phyloP scores from a whole-genome alignment of 768 basidiomycete species.

The Pleurotus sapidus region DNA sequence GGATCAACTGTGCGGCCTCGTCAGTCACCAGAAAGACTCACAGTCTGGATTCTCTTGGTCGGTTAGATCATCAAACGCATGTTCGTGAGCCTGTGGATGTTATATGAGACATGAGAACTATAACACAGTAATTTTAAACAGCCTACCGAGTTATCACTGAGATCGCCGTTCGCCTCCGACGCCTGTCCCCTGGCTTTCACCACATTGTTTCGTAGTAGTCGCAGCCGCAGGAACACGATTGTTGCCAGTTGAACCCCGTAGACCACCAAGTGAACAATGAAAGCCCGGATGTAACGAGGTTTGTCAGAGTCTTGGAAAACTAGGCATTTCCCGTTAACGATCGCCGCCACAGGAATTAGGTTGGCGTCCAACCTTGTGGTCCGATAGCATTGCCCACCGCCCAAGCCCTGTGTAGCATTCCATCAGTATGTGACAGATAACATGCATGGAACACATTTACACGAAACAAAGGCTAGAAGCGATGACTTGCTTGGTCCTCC shows the following conservation, averaged over 20 bases:
- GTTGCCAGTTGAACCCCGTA: constrained; percentile 40
- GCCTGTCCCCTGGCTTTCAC: constrained; percentile 36
- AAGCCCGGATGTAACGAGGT: constrained; percentile 45
- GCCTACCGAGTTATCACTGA: no score
- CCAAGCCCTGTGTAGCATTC: constrained; percentile 33
- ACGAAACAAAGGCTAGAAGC: constrained; percentile 47
- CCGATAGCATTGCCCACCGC: constrained; percentile 49
- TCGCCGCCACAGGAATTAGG: background rate
- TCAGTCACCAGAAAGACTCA: constrained; percentile 16
- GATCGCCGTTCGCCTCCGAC: constrained; percentile 18
- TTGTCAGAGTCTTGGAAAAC: constrained; percentile 44
- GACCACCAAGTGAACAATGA: constrained; percentile 43
- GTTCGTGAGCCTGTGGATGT: constrained; percentile 32
- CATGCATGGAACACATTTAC: constrained; percentile 15
- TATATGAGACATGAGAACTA: constrained; percentile 11
- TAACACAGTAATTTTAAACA: no score
- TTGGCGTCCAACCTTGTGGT: constrained; percentile 30
- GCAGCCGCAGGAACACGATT: constrained; percentile 35
- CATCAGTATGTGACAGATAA: background rate
- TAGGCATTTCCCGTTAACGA: constrained; percentile 6
- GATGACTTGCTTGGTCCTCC: constrained; percentile 49
- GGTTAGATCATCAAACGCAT: constrained; percentile 48
- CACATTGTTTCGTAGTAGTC: constrained; percentile 39
- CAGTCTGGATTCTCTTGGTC: constrained; percentile 47
- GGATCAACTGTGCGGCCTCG: background rate